Evolutionary conservation across 495 filamentous ascomycete genomes (phyloP), one percentile per base, ranked within the genome.

Genomic region (Apiosordaria backusii): DNA sequence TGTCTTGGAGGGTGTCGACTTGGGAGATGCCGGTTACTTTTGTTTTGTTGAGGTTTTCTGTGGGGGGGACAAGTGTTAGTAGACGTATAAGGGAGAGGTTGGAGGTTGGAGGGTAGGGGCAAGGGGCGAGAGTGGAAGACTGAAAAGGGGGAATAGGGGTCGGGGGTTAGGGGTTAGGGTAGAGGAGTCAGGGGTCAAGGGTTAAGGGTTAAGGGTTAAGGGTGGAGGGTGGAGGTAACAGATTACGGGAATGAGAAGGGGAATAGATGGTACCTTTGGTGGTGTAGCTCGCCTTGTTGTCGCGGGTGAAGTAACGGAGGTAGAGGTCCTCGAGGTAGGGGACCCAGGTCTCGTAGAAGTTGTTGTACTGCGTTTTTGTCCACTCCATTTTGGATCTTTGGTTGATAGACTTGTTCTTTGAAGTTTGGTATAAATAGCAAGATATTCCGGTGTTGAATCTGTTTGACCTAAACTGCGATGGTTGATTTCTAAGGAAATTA

Each of bases 291-390:
- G 87, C 81, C 76, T 90, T 89, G 77, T 91, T 92, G 69, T 92
- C 88, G 65, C 85, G 88, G 68, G 85, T 87, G 68, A 91, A 90
- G 79, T 85, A 90, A 45, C 77, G 80, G 19, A 92, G 81, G 71
- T 89, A 90, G 62, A 84, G 74, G 74, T 91, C 89, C 69, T 92
- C 89, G 45, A 90, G 80, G 88, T 89, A 92, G 4, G 89, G 88
- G 76, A 90, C 84, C 89, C 88, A 91, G 61, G 79, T 82, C 69
- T 90, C 86, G 72, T 91, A 90, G 70, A 89, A 85, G 13, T 83
- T 74, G 73, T 87, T 84, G 79, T 89, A 89, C 15, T 77, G 80
- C 57, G 86, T 73, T 66, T 81, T 84, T 19, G 79, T 78, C 84
- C 84, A 86, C 69, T 89, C 83, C 73, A 80, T 76, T 24, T 61